Percentiles rank a stretch among this genome's conserved stretches.
These are phyloP conservation scores for Teratosphaeria viscida DNA, from an alignment of 2,329 filamentous ascomycete genomes.

Conservation along the genomic window DNA sequence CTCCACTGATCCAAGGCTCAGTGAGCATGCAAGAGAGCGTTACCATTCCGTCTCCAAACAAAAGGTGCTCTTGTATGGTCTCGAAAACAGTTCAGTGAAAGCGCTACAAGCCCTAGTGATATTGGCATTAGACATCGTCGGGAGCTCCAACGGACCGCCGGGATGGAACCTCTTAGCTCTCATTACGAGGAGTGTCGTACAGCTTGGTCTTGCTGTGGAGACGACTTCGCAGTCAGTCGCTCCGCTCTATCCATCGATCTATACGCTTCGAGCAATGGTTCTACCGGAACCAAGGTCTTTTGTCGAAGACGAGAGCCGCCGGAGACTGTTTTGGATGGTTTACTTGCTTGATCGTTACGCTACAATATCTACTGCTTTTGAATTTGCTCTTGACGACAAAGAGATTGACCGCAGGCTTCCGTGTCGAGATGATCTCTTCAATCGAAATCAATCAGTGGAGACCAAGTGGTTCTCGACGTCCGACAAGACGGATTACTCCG, in stretches of 20 bases:
- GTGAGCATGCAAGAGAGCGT: constrained; percentile 58
- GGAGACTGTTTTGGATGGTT: constrained; percentile 87
- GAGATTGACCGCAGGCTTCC: constrained; percentile 82
- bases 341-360: constrained; percentile 85
- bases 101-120: constrained; percentile 81
- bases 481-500: constrained; percentile 41
- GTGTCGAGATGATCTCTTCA: constrained; percentile 77
- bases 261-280: constrained; percentile 75
- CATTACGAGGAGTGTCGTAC: constrained; percentile 79
- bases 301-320: constrained; percentile 77
- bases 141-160: constrained; percentile 78
- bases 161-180: constrained; percentile 87
- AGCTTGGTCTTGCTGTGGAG: constrained; percentile 76
- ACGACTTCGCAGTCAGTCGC: constrained; percentile 68
- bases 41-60: constrained; percentile 78
- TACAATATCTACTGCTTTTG: constrained; percentile 82
- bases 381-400: constrained; percentile 79
- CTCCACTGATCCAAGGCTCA: constrained; percentile 65
- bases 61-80: constrained; percentile 73
- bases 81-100: constrained; percentile 84
- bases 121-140: constrained; percentile 71
- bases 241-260: constrained; percentile 74
- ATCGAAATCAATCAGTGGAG: constrained; percentile 72
- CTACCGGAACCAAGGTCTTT: constrained; percentile 74
- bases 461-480: constrained; percentile 65